Base-by-base conservation (phyloP, 2,329 filamentous ascomycete species). In the Oidium heveae region DNA sequence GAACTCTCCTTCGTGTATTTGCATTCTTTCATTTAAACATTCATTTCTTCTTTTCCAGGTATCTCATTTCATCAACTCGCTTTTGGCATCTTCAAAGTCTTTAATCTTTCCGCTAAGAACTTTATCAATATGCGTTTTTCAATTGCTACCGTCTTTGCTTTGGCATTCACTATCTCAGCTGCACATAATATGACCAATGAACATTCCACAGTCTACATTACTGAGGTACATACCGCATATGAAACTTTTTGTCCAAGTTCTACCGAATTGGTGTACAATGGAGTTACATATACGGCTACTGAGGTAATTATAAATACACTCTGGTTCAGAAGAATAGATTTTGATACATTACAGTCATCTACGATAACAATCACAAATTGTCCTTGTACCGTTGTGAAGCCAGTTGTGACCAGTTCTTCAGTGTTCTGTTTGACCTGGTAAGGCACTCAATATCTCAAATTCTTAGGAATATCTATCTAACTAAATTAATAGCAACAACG, bases 361-460 rank as follows among this genome's bases (percentile, higher is more conserved):
- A 62, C 63, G 24, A 58, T 61, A 56, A 64, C 62, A 59, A 61
- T 61, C 59, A 60, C 58, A 55, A 62, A 66, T 57, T 60, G 62
- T 54, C 61, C 63, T 52, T 62, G 63, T 57, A 62, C 62, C 43
- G 54, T 63, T 20, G 59, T 63, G 56, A 60, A 63, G 57, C 58
- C 63, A 58, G 60, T 60, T 12, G 57, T 58, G 54, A 59, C 61
- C 55, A 57, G 62, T 8, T 57, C 55, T 56, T 55, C 55, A 56
- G 61, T 62, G 58, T 58, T 59, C 66, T 77, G 74, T 74, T 63
- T 69, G 66, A 69, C 68, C 68, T 76, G 74, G 72, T 75, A 70
- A 34, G 6, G 10, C 8, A 13, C 43, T 24, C 20, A 10, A 15
- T 20, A 9, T 32, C 16, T 20, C 12, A n/a, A 32, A 10, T 52